Conservation (phyloP, 495 filamentous ascomycete species). For the Aspergillus sclerotiicarbonarius region DNA sequence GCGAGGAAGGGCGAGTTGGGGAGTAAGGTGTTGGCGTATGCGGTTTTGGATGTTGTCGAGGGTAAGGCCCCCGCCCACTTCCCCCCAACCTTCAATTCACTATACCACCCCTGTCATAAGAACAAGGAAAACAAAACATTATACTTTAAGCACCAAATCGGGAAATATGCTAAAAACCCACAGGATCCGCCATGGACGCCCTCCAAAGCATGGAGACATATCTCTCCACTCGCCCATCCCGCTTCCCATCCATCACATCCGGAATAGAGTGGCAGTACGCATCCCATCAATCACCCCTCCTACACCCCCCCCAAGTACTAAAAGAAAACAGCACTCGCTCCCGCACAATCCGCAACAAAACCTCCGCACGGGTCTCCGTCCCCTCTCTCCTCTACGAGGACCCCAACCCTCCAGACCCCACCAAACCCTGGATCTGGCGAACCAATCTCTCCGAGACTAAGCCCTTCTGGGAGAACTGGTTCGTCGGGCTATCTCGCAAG, state of each 20-base stretch:
- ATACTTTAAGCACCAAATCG: too few relatives aligned
- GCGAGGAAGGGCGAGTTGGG: conserved; percentile 67
- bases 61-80: too few relatives aligned
- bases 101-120: too few relatives aligned
- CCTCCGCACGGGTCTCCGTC: conserved; percentile 81
- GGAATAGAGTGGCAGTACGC: conserved; percentile 89
- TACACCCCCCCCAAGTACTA: not conserved
- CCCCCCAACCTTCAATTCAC: not conserved
- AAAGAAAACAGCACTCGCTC: conserved; percentile 58
- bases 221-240: conserved; percentile 75
- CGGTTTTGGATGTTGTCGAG: conserved; percentile 94
- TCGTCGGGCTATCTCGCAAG: conserved; percentile 79
- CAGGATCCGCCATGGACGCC: conserved; percentile 81
- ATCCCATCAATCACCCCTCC: too few relatives aligned
- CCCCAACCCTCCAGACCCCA: conserved; percentile 30
- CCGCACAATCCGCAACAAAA: conserved; percentile 80
- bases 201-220: conserved; percentile 91
- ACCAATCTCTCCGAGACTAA: conserved; percentile 83
- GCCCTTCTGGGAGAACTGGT: conserved; percentile 95
- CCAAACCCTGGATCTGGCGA: conserved; percentile 70
- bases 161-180: not conserved
- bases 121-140: too few relatives aligned
- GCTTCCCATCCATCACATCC: conserved; percentile 69
- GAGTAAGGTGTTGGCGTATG: conserved; percentile 72
- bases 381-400: conserved; percentile 68